A percentile compares a stretch with the other conserved stretches of the same genome.
phyloP scores from a whole-genome alignment of 2,329 filamentous ascomycete genomes.

The Cytospora chrysosperma region DNA sequence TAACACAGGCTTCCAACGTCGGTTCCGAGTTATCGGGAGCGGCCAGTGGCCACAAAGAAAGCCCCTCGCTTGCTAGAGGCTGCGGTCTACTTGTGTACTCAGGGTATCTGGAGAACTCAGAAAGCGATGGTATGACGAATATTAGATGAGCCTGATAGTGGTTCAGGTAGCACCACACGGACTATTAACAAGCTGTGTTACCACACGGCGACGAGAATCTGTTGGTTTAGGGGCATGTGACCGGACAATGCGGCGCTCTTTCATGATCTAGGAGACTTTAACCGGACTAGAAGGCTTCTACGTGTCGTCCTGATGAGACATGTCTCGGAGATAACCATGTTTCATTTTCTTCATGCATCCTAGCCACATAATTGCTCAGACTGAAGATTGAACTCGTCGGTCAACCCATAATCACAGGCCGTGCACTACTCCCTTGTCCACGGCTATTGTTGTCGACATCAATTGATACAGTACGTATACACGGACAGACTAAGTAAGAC shows the following conservation, averaged over 20 bases:
- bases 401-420: too few relatives aligned
- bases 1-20: neutral
- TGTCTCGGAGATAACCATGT: neutral
- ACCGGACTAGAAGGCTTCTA: neutral
- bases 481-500: too few relatives aligned
- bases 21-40: constrained; percentile 5
- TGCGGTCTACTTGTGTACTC: too few relatives aligned
- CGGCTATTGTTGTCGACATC: too few relatives aligned
- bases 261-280: neutral
- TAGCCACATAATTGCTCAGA: neutral
- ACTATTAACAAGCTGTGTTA: neutral
- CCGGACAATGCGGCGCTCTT: neutral
- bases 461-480: too few relatives aligned
- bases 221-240: neutral
- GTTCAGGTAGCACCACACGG: neutral
- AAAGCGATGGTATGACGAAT: neutral
- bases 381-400: neutral
- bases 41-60: neutral
- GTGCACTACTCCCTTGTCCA: too few relatives aligned
- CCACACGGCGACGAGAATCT: neutral
- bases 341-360: neutral
- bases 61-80: too few relatives aligned
- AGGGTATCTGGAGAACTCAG: too few relatives aligned
- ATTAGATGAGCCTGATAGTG: neutral
- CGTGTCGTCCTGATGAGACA: neutral